Evolutionary conservation across 768 basidiomycete species (phyloP).

Genomic region (Lactifluus piperatus): DNA sequence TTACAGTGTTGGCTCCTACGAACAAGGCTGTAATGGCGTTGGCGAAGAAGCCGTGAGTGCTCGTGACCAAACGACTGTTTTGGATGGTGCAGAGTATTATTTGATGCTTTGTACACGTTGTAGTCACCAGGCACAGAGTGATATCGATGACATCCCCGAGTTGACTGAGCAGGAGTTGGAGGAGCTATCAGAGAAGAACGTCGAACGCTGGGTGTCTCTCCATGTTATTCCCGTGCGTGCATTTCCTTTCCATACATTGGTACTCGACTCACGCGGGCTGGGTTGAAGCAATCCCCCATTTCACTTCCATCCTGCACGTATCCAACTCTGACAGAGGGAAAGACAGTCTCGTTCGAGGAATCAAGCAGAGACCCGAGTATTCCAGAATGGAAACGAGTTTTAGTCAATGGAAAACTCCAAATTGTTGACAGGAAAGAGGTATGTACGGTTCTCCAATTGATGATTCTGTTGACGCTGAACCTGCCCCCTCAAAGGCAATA

Average conservation of each 20-base stretch:
- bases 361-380: constrained; percentile 29
- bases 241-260: neutral
- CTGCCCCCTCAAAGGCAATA: constrained; percentile 31
- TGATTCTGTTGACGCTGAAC: neutral
- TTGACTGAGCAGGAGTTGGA: constrained; percentile 65
- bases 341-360: constrained; percentile 46
- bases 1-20: constrained; percentile 72
- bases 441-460: constrained; percentile 14
- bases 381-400: constrained; percentile 51
- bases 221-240: constrained; percentile 72
- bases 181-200: constrained; percentile 48
- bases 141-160: constrained; percentile 36
- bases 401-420: constrained; percentile 44
- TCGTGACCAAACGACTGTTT: too few relatives aligned
- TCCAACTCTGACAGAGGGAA: constrained; percentile 50
- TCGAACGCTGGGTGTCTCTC: constrained; percentile 71
- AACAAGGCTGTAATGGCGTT: constrained; percentile 85
- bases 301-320: constrained; percentile 39
- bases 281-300: constrained; percentile 39
- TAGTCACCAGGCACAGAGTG: constrained; percentile 52
- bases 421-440: constrained; percentile 62
- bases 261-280: neutral
- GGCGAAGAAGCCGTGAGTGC: constrained; percentile 68
- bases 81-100: neutral
- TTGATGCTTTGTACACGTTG: neutral